These are phyloP conservation scores for Akanthomyces lecanii DNA, from an alignment of 2,329 filamentous ascomycete genomes.

Conservation along the genomic window DNA sequence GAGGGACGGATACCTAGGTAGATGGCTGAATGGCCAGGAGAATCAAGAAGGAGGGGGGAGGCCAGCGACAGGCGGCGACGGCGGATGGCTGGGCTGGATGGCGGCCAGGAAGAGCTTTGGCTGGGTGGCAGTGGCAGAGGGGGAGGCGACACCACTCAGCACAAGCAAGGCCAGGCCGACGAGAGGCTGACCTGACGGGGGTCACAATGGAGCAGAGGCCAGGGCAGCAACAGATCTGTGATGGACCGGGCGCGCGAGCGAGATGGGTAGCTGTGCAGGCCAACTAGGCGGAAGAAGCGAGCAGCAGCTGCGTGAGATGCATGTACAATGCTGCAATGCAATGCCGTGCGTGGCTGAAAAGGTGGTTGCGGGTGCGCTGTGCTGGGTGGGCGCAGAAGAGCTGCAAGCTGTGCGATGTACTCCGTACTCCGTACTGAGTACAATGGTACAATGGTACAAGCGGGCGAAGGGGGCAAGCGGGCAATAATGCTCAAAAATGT, in stretches of 20 bases:
- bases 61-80: background rate
- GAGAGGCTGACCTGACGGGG: background rate
- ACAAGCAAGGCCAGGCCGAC: background rate
- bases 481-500: background rate
- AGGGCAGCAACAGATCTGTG: slow-evolving; percentile 13
- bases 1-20: background rate
- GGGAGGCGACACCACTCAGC: background rate
- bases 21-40: background rate
- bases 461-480: background rate
- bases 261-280: slow-evolving; percentile 11
- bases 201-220: slow-evolving; percentile 10
- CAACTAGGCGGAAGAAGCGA: slow-evolving; percentile 6
- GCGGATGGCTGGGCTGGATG: background rate
- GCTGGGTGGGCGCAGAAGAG: background rate
- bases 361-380: slow-evolving; percentile 7
- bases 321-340: slow-evolving; percentile 10
- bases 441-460: background rate
- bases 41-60: slow-evolving; percentile 6
- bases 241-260: slow-evolving; percentile 4
- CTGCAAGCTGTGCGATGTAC: slow-evolving; percentile 1
- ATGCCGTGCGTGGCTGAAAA: slow-evolving; percentile 15
- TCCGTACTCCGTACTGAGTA: background rate
- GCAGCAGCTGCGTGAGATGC: slow-evolving; percentile 10
- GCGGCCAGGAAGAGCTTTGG: background rate
- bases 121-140: background rate